Base-by-base conservation (phyloP, 2,329 filamentous ascomycete genomes). In the Talaromyces sp. region DNA sequence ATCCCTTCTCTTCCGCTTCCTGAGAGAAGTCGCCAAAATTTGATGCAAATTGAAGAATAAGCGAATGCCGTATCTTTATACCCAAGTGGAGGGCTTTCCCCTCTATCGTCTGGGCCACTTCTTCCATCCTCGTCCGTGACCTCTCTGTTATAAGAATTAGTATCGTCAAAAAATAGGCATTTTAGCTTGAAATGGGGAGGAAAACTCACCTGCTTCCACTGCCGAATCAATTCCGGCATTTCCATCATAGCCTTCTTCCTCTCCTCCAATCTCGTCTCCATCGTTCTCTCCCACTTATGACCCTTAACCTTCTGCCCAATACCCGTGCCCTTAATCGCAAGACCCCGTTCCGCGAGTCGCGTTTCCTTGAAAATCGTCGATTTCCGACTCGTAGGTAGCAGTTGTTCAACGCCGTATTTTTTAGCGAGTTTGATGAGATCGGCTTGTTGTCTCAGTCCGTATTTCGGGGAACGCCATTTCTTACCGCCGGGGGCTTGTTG, bases 281-380 rank as follows among this genome's bases (percentile, higher is more conserved):
- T 79, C 68, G 88, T 88, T 71, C 94, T 85, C 81, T 99, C 94
- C 85, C 92, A 89, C 67, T 85, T 82, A 76, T 97, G 93, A 74
- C 94, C 94, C 87, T 97, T 99, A 73, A 97, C 93, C 75, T 83
- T 86, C 77, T 97, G 87, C 59, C 91, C 93, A 65, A 91, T 86
- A 80, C 94, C 93, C 1, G 93, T 97, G 67, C 93, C 93, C 83
- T 92, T 93, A 59, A 97, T 89, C 62, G 87, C 82, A 73, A 96
- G 72, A 52, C 92, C 93, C 63, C 87, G 82, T 78, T 95, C 89
- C 59, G 91, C 84, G 59, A 89, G 80, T 72, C 85, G 83, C 67
- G 84, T 81, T 68, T 91, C 82, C 73, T 76, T 74, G 64, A 70
- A 76, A 81, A 85, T 87, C 2, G 87, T 87, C 66, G 86, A 85